These are phyloP conservation scores for Chlorella sp. DNA, from an alignment of 139 green algal species.

Conservation along the genomic window DNA sequence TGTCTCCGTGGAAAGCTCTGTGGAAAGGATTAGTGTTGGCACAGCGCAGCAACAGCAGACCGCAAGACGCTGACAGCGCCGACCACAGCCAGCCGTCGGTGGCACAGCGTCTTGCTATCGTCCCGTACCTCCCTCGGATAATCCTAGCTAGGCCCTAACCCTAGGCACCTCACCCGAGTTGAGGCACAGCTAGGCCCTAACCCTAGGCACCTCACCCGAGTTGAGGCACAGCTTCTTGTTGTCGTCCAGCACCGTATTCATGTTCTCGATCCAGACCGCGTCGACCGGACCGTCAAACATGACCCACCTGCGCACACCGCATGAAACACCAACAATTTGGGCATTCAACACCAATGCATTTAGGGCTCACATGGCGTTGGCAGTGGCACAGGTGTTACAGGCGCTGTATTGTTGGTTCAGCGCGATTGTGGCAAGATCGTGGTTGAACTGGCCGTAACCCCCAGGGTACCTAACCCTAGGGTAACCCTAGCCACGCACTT, in stretches of 20 bases:
- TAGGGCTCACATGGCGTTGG: too few species aligned
- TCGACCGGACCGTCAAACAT: constrained; percentile 67
- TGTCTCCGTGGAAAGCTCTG: too few species aligned
- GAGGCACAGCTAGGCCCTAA: too few species aligned
- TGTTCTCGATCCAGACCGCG: constrained; percentile 76
- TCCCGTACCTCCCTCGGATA: too few species aligned
- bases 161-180: constrained; percentile 68
- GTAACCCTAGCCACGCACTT: constrained; percentile 46
- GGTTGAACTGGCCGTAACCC: background rate
- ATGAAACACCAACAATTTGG: background rate
- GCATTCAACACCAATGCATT: background rate
- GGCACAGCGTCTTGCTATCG: background rate
- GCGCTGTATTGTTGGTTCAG: background rate
- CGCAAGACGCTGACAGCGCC: background rate
- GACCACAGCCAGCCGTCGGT: background rate
- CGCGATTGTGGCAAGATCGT: background rate
- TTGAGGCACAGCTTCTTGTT: constrained; percentile 85
- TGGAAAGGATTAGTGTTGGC: too few species aligned
- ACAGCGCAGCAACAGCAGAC: background rate
- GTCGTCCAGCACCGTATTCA: constrained; percentile 78
- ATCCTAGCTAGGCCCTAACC: too few species aligned
- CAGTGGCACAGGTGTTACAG: too few species aligned
- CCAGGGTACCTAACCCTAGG: background rate
- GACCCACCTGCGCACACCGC: constrained; percentile 20
- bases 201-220: too few species aligned